Conservation (phyloP, 495 filamentous ascomycete genomes). For the Daldinia bambusicola region DNA sequence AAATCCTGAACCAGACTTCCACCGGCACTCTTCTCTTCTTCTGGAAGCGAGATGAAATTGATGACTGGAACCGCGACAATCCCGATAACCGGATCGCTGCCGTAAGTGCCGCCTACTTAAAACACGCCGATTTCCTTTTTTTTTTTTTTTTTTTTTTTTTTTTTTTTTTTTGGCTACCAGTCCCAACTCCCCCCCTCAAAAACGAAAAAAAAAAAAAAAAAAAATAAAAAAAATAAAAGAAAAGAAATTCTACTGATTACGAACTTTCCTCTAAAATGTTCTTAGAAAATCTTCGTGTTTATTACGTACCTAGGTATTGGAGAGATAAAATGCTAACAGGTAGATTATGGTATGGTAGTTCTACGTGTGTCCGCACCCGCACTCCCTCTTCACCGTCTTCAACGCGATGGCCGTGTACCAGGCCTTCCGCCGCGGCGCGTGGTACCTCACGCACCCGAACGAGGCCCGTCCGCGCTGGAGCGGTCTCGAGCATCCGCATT, state of each 20-base stretch:
- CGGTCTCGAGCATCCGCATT: slow-evolving; percentile 14
- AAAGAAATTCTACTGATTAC: no score
- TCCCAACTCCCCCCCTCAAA: no score
- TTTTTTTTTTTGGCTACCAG: no score
- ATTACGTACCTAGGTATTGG: no score
- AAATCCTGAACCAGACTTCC: neutral
- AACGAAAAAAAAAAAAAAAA: no score
- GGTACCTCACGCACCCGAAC: slow-evolving; percentile 9
- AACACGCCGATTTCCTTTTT: neutral
- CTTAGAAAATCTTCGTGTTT: no score
- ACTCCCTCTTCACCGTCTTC: slow-evolving; percentile 11
- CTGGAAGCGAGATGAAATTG: slow-evolving; percentile 26
- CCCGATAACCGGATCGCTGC: slow-evolving; percentile 18
- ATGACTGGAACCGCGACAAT: slow-evolving; percentile 22
- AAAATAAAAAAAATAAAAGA: no score
- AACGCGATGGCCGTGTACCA: slow-evolving; percentile 18
- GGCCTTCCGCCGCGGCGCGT: slow-evolving; percentile 20
- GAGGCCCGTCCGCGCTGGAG: slow-evolving; percentile 22
- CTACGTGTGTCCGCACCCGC: slow-evolving; percentile 22
- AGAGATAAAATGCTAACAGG: neutral
- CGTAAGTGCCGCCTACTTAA: slow-evolving; percentile 1
- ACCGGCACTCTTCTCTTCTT: neutral
- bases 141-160: neutral
- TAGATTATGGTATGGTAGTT: neutral
- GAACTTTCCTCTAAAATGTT: no score